A percentile compares a stretch with the other conserved stretches of the same genome.
Conservation (phyloP, 176 grass and related monocot species). For the Dactylis glomerata region DNA sequence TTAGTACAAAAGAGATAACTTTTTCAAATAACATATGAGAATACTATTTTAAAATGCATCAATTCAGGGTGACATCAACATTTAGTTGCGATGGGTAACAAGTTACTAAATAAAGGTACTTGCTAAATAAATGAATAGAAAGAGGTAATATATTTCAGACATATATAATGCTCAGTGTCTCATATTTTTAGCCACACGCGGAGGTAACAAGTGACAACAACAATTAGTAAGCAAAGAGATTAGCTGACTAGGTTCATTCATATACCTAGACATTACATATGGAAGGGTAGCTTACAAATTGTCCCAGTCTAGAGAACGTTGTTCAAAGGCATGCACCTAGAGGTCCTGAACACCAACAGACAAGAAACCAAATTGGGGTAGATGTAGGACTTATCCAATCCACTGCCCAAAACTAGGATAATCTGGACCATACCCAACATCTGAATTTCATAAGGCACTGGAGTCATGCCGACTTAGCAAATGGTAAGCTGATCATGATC, state of each 20-base stretch:
- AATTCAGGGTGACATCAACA: not conserved
- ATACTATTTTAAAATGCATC: not conserved
- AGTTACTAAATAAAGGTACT: not conserved
- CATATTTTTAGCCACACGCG: not conserved
- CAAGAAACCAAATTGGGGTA: not conserved
- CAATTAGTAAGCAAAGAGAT: not conserved
- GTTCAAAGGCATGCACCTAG: not conserved
- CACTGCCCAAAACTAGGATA: not conserved
- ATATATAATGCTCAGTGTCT: not conserved
- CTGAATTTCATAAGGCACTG: not conserved
- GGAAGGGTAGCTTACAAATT: not conserved
- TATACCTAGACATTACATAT: not conserved
- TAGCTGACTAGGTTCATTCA: not conserved
- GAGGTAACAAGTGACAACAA: not conserved
- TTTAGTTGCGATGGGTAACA: not conserved
- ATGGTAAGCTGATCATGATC: not conserved
- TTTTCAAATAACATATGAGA: not conserved
- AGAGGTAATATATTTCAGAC: not conserved
- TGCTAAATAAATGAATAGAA: not conserved
- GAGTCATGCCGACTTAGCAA: not conserved
- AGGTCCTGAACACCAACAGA: not conserved
- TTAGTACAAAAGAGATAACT: not conserved
- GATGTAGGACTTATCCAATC: not conserved
- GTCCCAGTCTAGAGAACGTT: not conserved
- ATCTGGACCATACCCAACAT: not conserved